Evolutionary conservation across 2,329 filamentous ascomycete genomes (phyloP), one percentile per base, ranked within the genome.

Genomic region (Septoria petroselini): DNA sequence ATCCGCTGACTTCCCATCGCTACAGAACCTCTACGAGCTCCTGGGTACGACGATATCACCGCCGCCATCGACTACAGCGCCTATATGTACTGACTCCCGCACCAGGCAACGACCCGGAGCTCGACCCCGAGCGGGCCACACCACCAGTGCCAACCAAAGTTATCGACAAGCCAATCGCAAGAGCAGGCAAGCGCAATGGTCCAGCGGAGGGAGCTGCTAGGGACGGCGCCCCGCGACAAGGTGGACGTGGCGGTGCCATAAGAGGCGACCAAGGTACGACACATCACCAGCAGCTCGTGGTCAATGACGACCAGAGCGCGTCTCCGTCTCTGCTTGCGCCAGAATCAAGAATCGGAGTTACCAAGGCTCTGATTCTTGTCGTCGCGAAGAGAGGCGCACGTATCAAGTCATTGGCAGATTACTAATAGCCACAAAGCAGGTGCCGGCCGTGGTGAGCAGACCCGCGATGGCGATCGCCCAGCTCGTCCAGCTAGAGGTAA

Each of bases 11-110:
- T 48, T 41, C n/a, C n/a, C 34, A 46, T 38, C 45, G 48, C 40
- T 21, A 62, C 67, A 97, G 93, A 98, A 98, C 82, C 85, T 88
- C 70, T 97, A 88, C 82, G 91, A 93, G 82, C 85, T 95, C 79
- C 89, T 98, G 82, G 91, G 93, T 97, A 95, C 53, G 61, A 44
- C 37, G 15, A 53, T 37, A 39, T 35, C 43, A 23, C 48, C 41
- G 47, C 45, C 42, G 31, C 42, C 46, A 47, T 39, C 41, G 23
- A 52, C 27, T n/a, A 14, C 38, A 17, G 30, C 47, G 19, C 12
- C 11, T 29, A 31, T 12, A 14, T 35, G 33, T 53, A 57, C 56
- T 59, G 39, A 63, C 55, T 52, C 59, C 57, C 37, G 55, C 58
- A 52, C 59, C 61, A 70, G 82, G 82, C 72, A 85, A 85, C 73